Evolutionary conservation across 495 filamentous ascomycete species (phyloP), one percentile per base, ranked within the genome.

Genomic region (Penicillium silybi): DNA sequence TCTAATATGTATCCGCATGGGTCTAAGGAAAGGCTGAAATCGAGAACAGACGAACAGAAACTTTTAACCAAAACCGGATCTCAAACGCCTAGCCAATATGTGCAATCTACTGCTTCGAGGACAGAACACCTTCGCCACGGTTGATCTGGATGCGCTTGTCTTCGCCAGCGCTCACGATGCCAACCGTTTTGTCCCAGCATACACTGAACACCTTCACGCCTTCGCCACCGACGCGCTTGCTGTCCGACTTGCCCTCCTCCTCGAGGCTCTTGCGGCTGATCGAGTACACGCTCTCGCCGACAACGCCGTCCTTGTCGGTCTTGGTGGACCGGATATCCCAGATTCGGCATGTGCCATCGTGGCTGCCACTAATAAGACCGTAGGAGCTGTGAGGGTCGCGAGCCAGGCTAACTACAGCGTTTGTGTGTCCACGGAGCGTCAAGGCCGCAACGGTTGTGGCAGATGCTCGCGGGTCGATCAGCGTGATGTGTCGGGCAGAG

Each of bases 131-230:
- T 49, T 78, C 71, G 22, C 85, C 85, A 45, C 79, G 74, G 72
- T 98, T 95, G 52, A 97, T 83, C 74, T 97, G 95, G 56, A 97
- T 85, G 73, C 80, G 81, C 73, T 88, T 91, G 67, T 98, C 93
- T 80, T 96, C 91, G 11, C 91, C 89, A 6, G 75, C 91, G 67
- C 88, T 95, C 19, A 97, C 86, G 67, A 98, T 96, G 7, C 93
- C 93, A 38, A 95, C 77, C 17, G 77, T 75, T 57, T 72, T 70
- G 71, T 96, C 89, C 93, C 93, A 98, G 58, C 76, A 82, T 6
- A 97, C 89, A 16, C 84, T 81, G 74, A 97, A 95, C 40, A 98
- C 90, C 79, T 95, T 95, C 42, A 84, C 81, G 34, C 89, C 89
- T 38, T 95, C 89, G 19, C 89, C 89, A 20, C 79, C 81, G 13